These are phyloP conservation scores for Komagataella populi DNA, from an alignment of 805 yeast species.

Conservation along the genomic window DNA sequence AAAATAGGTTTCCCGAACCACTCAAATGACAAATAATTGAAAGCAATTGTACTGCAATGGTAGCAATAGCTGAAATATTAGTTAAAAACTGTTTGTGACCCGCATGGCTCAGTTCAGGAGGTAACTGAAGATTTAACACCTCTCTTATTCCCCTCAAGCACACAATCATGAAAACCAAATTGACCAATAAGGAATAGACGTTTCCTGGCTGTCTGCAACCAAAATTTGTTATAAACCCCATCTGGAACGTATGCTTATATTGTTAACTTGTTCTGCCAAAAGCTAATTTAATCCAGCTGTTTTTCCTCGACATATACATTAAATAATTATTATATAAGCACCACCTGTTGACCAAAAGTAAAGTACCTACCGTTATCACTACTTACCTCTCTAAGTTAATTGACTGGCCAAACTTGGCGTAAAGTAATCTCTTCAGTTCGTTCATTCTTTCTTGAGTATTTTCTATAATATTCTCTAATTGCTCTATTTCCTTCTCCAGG, in stretches of 20 bases:
- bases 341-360: background rate
- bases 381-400: conserved; percentile 67
- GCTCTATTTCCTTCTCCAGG: conserved; percentile 35
- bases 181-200: conserved; percentile 1
- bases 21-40: conserved; percentile 24
- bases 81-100: conserved; percentile 69
- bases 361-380: background rate
- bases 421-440: conserved; percentile 57
- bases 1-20: conserved; percentile 13
- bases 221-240: background rate
- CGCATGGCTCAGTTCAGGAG: conserved; percentile 34
- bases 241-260: background rate
- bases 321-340: background rate
- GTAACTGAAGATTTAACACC: conserved; percentile 22
- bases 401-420: conserved; percentile 80
- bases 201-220: conserved; percentile 1
- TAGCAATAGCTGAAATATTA: conserved; percentile 38
- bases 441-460: conserved; percentile 39
- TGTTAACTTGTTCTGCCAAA: background rate
- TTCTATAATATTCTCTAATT: conserved; percentile 31
- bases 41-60: conserved; percentile 26
- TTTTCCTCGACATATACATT: background rate
- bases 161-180: conserved; percentile 1
- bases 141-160: background rate
- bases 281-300: background rate